A percentile compares a stretch with the other conserved stretches of the same genome.
phyloP scores from a whole-genome alignment of 441 rosid species.

The Melastoma candidum region DNA sequence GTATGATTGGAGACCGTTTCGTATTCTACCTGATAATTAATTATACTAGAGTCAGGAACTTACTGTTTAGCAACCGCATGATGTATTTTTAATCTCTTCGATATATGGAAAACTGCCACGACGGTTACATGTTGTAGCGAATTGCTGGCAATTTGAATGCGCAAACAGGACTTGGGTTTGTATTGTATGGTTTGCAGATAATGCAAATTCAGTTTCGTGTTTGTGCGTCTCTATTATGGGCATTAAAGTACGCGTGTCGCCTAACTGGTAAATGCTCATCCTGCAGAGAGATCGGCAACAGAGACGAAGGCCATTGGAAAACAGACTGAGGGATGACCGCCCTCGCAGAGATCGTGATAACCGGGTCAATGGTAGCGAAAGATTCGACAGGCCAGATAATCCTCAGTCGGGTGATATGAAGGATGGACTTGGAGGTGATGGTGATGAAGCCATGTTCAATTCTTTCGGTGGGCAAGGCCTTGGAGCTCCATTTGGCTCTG shows the following conservation, averaged over 20 bases:
- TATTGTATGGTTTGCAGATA: background rate
- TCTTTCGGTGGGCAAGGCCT: conserved; percentile 70
- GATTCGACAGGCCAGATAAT: conserved; percentile 69
- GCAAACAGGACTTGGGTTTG: too few relatives aligned
- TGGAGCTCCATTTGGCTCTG: conserved; percentile 68
- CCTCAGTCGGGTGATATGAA: conserved; percentile 55
- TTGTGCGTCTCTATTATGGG: background rate
- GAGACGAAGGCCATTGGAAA: conserved; percentile 60
- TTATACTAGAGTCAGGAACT: too few relatives aligned
- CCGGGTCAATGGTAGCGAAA: conserved; percentile 56
- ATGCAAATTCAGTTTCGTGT: background rate
- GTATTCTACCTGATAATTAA: conserved; percentile 1
- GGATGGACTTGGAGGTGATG: conserved; percentile 56
- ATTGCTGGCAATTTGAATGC: too few relatives aligned
- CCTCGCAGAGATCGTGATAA: conserved; percentile 66
- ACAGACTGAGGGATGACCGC: conserved; percentile 82
- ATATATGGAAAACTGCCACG: too few relatives aligned
- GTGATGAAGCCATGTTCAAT: conserved; percentile 59
- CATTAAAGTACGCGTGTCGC: background rate
- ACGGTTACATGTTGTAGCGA: too few relatives aligned
- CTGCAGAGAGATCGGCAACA: conserved; percentile 64
- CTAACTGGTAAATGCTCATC: conserved; percentile 3
- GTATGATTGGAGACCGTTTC: conserved; percentile 28
- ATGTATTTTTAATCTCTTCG: too few relatives aligned
- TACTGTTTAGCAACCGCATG: too few relatives aligned